These are phyloP conservation scores for Periconia sp. DNA, from an alignment of 2,329 filamentous ascomycete genomes.

Conservation along the genomic window DNA sequence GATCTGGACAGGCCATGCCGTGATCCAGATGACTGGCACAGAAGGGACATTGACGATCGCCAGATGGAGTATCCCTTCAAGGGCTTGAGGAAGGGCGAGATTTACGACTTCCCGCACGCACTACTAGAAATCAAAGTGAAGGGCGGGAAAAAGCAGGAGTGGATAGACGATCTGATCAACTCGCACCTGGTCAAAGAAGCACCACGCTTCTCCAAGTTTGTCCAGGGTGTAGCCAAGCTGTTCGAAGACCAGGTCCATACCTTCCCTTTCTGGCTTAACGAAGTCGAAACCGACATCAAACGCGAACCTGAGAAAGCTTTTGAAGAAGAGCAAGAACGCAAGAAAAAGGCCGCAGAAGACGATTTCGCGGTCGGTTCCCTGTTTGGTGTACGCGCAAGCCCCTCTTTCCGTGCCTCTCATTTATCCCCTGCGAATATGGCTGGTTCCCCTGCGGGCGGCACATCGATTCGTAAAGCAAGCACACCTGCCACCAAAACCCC, in stretches of 20 bases:
- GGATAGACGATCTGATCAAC: conserved; percentile 88
- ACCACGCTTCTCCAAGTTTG: conserved; percentile 93
- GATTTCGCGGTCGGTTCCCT: conserved; percentile 89
- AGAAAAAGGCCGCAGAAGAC: conserved; percentile 79
- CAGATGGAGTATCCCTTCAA: conserved; percentile 86
- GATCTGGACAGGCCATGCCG: conserved; percentile 85
- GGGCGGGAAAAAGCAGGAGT: conserved; percentile 70
- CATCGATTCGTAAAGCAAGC: conserved; percentile 23
- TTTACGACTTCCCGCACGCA: conserved; percentile 86
- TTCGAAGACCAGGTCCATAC: conserved; percentile 96
- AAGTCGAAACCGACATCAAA: conserved; percentile 90
- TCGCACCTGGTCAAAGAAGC: conserved; percentile 90
- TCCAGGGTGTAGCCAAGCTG: conserved; percentile 85
- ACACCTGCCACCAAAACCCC: conserved; percentile 17
- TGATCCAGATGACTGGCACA: conserved; percentile 86
- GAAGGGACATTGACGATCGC: conserved; percentile 80
- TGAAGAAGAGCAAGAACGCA: conserved; percentile 84
- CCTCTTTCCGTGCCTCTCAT: conserved; percentile 56
- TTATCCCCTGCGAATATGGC: conserved; percentile 59
- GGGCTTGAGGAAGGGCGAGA: conserved; percentile 85
- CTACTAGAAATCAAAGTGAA: conserved; percentile 89
- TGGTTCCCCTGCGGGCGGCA: conserved; percentile 56
- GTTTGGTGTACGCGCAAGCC: conserved; percentile 57
- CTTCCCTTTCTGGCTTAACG: conserved; percentile 92
- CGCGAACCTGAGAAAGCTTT: conserved; percentile 89